Percentiles rank a stretch among this genome's conserved stretches.
Conservation (phyloP, 306 rosid genomes). For the Vachellia pachyceras region DNA sequence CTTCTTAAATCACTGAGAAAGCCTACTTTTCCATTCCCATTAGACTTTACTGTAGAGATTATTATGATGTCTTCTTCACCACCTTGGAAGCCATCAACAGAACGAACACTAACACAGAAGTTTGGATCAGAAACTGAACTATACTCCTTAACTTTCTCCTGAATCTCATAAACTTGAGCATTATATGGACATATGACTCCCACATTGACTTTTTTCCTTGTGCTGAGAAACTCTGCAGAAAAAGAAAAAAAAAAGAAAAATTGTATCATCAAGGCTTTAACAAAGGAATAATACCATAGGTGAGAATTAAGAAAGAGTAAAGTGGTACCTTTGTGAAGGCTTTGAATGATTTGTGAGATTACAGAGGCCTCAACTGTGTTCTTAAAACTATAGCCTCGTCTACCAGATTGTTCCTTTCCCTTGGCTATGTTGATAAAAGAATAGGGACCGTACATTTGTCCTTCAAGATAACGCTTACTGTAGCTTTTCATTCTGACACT, state of each 20-base stretch:
- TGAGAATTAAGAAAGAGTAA: too few relatives aligned
- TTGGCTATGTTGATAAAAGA: constrained; percentile 47
- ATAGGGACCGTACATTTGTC: constrained; percentile 39
- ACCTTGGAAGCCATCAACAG: constrained; percentile 75
- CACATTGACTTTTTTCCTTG: constrained; percentile 50
- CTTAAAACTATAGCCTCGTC: constrained; percentile 23
- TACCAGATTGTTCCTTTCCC: constrained; percentile 44
- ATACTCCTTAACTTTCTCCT: constrained; percentile 43
- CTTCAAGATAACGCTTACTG: constrained; percentile 31
- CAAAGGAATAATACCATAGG: too few relatives aligned
- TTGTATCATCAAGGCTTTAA: too few relatives aligned
- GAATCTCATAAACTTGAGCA: constrained; percentile 58
- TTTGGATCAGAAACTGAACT: neutral
- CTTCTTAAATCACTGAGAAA: constrained; percentile 56
- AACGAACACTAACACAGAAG: constrained; percentile 56
- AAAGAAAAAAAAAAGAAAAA: constrained; percentile 29
- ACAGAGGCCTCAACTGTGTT: constrained; percentile 58
- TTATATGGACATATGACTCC: constrained; percentile 75
- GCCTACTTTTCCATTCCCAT: constrained; percentile 50
- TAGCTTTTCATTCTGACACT: constrained; percentile 33
- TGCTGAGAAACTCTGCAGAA: constrained; percentile 37
- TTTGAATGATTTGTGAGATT: constrained; percentile 49
- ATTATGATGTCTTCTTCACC: constrained; percentile 68
- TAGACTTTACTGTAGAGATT: constrained; percentile 51
- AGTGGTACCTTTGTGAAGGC: constrained; percentile 32